phyloP scores from a whole-genome alignment of 169 alveolate genomes.

The Plasmodium coatneyi region DNA sequence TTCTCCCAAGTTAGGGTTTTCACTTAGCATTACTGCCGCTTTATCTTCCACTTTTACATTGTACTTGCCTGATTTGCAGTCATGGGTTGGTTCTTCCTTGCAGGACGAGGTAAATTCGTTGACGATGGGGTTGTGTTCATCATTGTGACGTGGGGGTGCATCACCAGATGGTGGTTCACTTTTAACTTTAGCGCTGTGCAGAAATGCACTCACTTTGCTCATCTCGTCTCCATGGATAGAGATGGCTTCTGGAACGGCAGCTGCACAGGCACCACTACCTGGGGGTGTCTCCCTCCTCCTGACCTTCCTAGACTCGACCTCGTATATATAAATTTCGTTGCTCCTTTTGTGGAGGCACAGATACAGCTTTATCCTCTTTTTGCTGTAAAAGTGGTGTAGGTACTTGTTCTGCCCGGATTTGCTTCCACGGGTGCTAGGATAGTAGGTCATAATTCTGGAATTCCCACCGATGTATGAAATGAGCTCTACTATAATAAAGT shows the following conservation, averaged over 20 bases:
- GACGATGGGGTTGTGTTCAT: not conserved
- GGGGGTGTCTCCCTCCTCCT: not conserved
- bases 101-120: not conserved
- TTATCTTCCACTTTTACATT: not conserved
- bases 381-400: conserved; percentile 61
- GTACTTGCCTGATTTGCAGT: not conserved
- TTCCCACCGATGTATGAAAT: conserved; percentile 71
- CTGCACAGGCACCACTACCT: not conserved
- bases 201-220: not conserved
- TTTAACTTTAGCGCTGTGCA: not conserved
- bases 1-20: not conserved
- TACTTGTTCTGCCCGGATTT: conserved; percentile 60
- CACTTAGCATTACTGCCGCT: not conserved
- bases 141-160: not conserved
- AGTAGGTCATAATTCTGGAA: conserved; percentile 44
- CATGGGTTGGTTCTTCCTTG: not conserved
- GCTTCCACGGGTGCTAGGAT: conserved; percentile 46
- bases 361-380: conserved; percentile 48
- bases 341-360: conserved; percentile 42
- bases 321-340: conserved; percentile 53
- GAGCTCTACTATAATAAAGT: conserved; percentile 64
- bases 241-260: not conserved
- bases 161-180: not conserved
- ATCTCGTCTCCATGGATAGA: not conserved
- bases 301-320: conserved; percentile 35